A percentile compares a stretch with the other conserved stretches of the same genome.
These are phyloP conservation scores for Allium cepa DNA, from an alignment of 106 monocot species.

Conservation along the genomic window DNA sequence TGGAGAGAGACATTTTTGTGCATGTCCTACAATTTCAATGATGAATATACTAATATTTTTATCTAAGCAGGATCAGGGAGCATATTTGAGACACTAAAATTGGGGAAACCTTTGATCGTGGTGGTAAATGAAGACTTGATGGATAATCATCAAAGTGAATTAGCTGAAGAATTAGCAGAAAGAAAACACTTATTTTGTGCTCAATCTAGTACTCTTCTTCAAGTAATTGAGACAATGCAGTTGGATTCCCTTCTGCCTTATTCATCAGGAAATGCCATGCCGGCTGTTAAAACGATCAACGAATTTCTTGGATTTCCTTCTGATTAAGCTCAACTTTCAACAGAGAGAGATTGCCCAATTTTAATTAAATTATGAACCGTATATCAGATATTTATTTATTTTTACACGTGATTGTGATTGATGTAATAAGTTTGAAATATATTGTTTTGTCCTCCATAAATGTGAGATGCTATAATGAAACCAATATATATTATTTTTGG, in stretches of 20 bases:
- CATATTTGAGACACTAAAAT: slow-evolving; percentile 80
- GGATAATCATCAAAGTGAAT: slow-evolving; percentile 94
- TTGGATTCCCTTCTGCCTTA: slow-evolving; percentile 58
- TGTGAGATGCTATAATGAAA: no score
- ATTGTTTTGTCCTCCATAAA: no score
- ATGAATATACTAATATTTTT: background rate
- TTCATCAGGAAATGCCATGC: slow-evolving; percentile 49
- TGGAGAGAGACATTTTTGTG: background rate
- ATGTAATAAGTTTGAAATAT: no score
- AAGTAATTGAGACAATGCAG: slow-evolving; percentile 56
- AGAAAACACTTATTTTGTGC: slow-evolving; percentile 77
- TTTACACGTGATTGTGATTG: no score
- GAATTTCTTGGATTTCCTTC: slow-evolving; percentile 57
- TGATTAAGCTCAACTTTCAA: background rate
- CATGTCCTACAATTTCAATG: background rate
- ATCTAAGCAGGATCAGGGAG: slow-evolving; percentile 73
- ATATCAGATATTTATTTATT: no score
- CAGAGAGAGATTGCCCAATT: no score
- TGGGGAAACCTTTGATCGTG: slow-evolving; percentile 80
- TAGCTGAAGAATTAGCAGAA: slow-evolving; percentile 85
- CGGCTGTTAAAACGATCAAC: slow-evolving; percentile 51
- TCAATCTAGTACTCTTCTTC: slow-evolving; percentile 39
- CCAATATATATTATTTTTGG: no score
- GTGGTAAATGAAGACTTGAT: slow-evolving; percentile 91
- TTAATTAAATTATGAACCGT: no score